phyloP scores from a whole-genome alignment of 2,329 filamentous ascomycete species.

The Didymella keratinophila region DNA sequence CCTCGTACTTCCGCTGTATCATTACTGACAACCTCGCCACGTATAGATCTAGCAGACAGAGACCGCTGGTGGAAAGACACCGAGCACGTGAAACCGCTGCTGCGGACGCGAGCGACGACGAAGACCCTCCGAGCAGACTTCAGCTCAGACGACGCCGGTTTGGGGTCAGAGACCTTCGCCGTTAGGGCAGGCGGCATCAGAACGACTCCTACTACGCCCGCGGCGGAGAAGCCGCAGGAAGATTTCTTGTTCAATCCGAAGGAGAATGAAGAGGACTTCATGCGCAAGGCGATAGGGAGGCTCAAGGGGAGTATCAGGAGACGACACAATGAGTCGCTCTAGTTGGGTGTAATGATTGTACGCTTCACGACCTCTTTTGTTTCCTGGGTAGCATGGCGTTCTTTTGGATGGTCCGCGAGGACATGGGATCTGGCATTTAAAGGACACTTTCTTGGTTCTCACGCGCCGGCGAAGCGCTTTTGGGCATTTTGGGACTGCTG shows the following conservation, averaged over 20 bases:
- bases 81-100: slow-evolving; percentile 20
- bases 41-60: slow-evolving; percentile 27
- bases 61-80: slow-evolving; percentile 38
- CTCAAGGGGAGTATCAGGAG: slow-evolving; percentile 17
- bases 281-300: slow-evolving; percentile 28
- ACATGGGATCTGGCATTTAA: neutral
- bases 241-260: slow-evolving; percentile 39
- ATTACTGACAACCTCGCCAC: slow-evolving; percentile 17
- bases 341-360: slow-evolving; percentile 4
- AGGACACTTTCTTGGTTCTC: neutral
- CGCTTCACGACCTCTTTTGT: slow-evolving; percentile 9
- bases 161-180: slow-evolving; percentile 16
- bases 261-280: slow-evolving; percentile 40
- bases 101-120: slow-evolving; percentile 13
- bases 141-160: slow-evolving; percentile 12
- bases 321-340: slow-evolving; percentile 3
- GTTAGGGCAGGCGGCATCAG: slow-evolving; percentile 9
- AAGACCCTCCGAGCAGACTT: slow-evolving; percentile 10
- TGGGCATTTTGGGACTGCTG: neutral
- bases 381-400: slow-evolving; percentile 12
- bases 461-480: slow-evolving; percentile 1
- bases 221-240: slow-evolving; percentile 17
- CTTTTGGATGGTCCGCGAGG: neutral
- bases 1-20: slow-evolving; percentile 11
- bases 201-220: slow-evolving; percentile 20